Conservation (phyloP, 306 rosid species). For the Gillenia trifoliata region DNA sequence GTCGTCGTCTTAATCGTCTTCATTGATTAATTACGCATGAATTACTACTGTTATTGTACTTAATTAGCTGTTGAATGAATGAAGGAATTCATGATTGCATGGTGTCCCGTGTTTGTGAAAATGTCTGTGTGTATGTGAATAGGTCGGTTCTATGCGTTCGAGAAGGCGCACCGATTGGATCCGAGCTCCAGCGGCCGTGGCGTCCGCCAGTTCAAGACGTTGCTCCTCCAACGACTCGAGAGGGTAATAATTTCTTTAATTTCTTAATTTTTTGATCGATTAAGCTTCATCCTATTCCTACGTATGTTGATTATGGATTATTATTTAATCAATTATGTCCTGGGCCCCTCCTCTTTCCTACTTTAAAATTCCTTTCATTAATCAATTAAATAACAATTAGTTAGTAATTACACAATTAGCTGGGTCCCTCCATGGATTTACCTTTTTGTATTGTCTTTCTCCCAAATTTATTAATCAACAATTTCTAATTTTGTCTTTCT, state of each 20-base stretch:
- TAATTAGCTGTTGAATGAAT: background rate
- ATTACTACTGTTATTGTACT: background rate
- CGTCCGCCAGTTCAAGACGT: slow-evolving; percentile 91
- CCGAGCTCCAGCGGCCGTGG: slow-evolving; percentile 90
- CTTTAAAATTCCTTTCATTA: background rate
- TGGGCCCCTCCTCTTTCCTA: background rate
- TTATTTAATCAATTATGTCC: background rate
- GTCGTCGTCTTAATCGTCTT: background rate
- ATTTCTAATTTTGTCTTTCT: too few species aligned
- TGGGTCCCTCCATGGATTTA: background rate
- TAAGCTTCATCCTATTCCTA: background rate
- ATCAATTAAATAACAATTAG: background rate
- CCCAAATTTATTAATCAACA: too few species aligned
- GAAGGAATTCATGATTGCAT: background rate
- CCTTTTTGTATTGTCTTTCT: background rate
- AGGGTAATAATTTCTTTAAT: slow-evolving; percentile 41
- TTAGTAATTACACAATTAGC: background rate
- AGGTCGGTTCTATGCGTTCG: slow-evolving; percentile 97
- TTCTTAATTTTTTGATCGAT: background rate
- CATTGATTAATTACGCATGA: background rate
- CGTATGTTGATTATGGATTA: background rate
- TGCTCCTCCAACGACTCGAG: slow-evolving; percentile 73
- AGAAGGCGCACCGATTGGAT: slow-evolving; percentile 95
- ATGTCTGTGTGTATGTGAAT: background rate
- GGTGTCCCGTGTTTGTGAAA: background rate